Percentiles rank a stretch among this genome's conserved stretches.
These are phyloP conservation scores for Fusarium duplospermum DNA, from an alignment of 2,329 filamentous ascomycete genomes.

Conservation along the genomic window DNA sequence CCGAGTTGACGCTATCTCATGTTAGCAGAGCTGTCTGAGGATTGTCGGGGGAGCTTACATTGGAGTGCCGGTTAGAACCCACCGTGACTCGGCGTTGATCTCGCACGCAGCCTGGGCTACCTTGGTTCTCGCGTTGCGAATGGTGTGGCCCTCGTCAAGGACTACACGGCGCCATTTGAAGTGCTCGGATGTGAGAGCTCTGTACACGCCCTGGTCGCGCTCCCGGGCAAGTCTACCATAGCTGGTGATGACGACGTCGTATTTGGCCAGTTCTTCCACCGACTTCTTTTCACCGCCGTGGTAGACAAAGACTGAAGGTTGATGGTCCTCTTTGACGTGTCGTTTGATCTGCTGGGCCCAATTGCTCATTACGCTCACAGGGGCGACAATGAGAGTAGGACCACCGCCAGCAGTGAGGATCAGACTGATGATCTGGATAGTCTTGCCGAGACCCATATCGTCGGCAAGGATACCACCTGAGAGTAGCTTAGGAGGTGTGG, in stretches of 20 bases:
- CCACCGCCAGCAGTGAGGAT: conserved; percentile 70
- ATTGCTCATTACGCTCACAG: conserved; percentile 89
- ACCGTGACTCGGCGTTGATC: conserved; percentile 77
- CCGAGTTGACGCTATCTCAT: conserved; percentile 72
- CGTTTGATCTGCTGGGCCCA: conserved; percentile 83
- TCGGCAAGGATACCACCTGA: conserved; percentile 87
- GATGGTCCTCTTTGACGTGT: conserved; percentile 74
- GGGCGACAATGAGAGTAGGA: conserved; percentile 82
- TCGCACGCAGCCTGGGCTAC: conserved; percentile 75
- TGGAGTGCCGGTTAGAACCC: conserved; percentile 84
- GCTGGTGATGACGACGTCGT: conserved; percentile 85
- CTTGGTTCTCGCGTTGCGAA: conserved; percentile 82
- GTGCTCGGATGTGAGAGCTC: conserved; percentile 49
- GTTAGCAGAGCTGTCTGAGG: conserved; percentile 40
- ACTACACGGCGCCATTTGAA: conserved; percentile 82
- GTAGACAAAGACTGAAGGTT: conserved; percentile 77
- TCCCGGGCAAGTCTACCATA: conserved; percentile 82
- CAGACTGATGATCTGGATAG: conserved; percentile 84
- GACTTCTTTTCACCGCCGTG: conserved; percentile 73
- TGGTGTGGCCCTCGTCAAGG: conserved; percentile 85
- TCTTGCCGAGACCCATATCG: conserved; percentile 94
- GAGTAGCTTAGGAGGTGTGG: conserved; percentile 69
- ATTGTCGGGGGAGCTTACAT: conserved; percentile 64
- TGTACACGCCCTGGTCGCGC: conserved; percentile 59
- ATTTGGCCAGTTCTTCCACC: conserved; percentile 68